Evolutionary conservation across 2,329 filamentous ascomycete genomes (phyloP).

Genomic region (Xylariales sp.): DNA sequence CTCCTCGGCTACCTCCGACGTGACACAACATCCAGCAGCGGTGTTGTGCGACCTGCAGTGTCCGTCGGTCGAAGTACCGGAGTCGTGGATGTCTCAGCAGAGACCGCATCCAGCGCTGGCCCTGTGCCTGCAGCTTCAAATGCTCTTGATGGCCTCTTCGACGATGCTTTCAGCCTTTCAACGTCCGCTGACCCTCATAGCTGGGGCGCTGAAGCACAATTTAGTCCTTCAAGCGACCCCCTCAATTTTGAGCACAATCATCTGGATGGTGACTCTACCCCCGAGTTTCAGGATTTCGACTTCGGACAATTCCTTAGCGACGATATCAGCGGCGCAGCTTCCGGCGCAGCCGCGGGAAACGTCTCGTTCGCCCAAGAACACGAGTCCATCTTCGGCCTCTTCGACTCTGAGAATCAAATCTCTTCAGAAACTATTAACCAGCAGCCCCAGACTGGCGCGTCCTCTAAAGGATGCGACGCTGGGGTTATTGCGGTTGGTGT

Average conservation of each 20-base stretch:
- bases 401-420: constrained; percentile 57
- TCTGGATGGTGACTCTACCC: constrained; percentile 57
- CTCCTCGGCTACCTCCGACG: constrained; percentile 54
- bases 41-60: constrained; percentile 99
- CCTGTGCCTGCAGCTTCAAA: constrained; percentile 51
- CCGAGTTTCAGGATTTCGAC: constrained; percentile 37
- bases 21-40: constrained; percentile 99
- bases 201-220: constrained; percentile 71
- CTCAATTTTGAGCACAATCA: constrained; percentile 63
- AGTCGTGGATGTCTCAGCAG: constrained; percentile 38
- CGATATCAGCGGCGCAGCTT: constrained; percentile 39
- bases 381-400: constrained; percentile 47
- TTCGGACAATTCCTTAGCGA: constrained; percentile 51
- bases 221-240: constrained; percentile 69
- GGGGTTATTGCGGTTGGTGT: constrained; percentile 67
- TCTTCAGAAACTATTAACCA: constrained; percentile 64
- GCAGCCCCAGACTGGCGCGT: constrained; percentile 72
- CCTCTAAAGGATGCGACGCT: constrained; percentile 70
- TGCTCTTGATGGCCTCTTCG: constrained; percentile 63
- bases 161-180: constrained; percentile 65
- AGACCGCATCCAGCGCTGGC: constrained; percentile 34
- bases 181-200: constrained; percentile 67
- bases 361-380: constrained; percentile 46
- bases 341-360: constrained; percentile 45
- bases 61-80: constrained; percentile 72